Evolutionary conservation across 495 filamentous ascomycete genomes (phyloP), one percentile per base, ranked within the genome.

Genomic region (Daldinia childiae): DNA sequence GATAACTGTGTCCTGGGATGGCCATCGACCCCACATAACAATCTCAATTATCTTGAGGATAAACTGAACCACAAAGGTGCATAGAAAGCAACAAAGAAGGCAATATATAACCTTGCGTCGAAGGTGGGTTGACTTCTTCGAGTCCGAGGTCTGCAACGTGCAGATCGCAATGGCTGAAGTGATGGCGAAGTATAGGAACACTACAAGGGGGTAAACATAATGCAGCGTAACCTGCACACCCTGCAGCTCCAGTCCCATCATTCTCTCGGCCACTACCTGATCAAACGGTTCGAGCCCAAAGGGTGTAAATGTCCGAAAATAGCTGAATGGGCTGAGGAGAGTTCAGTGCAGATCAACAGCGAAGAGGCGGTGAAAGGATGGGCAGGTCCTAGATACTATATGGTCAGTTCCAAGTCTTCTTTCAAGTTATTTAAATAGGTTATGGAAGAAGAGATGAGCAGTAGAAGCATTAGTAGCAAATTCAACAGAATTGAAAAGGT

Each of bases 161-260:
- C 84, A 90, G 52, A 87, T 76, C 21, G 85, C 85, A 60, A 88
- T 71, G 27, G 79, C 77, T n/a, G 82, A 79, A 14, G 87, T 78
- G 43, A 79, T 56, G 58, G 85, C 66, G 73, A 88, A 91, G 78
- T 87, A 89, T 65, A 81, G 26, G 54, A 90, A 87, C 57, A 89
- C 74, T 36, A 81, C 63, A 27, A 82, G 77, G 6, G 89, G 89
- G 72, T 86, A 88, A 43, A 77, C 77, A 73, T 90, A 90, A 73
- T 86, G 83, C 26, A 88, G 77, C 43, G 70, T 74, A 29, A 64
- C 64, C 64, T 76, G 71, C 59, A 68, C 19, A 45, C 61, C 34
- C 45, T 64, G 63, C 45, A 74, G 50, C 15, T 61, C 58, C 38
- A 34, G 62, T 45, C 45, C 62, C 41, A 39, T 24, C 71, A 74